Conservation (phyloP, 768 basidiomycete genomes). For the Fomitopsis pulvina region DNA sequence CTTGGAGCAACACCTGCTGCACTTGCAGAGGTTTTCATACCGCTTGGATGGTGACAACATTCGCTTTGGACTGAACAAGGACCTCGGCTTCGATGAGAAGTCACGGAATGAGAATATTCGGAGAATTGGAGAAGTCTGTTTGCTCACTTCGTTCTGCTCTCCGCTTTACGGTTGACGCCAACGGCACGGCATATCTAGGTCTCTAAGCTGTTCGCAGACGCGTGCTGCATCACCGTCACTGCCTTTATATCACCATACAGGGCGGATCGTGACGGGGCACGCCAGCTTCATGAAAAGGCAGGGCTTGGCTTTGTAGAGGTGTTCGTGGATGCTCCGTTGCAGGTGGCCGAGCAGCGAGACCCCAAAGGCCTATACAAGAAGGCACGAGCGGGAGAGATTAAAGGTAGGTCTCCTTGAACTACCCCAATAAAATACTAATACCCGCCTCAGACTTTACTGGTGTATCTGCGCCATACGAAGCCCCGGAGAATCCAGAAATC, state of each 20-base stretch:
- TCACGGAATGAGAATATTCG: conserved; percentile 95
- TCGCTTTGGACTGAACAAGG: conserved; percentile 94
- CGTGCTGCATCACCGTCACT: conserved; percentile 80
- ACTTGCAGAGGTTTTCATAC: conserved; percentile 79
- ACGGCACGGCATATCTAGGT: conserved; percentile 72
- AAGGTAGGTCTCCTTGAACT: conserved; percentile 46
- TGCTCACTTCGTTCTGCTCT: not conserved
- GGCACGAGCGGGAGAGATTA: conserved; percentile 91
- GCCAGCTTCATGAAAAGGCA: conserved; percentile 70
- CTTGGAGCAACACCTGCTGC: conserved; percentile 90
- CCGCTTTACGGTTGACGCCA: conserved; percentile 2
- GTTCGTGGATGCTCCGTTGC: conserved; percentile 87
- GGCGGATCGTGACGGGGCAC: conserved; percentile 75
- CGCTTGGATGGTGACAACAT: conserved; percentile 96
- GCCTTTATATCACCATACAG: conserved; percentile 99
- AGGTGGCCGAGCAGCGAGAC: conserved; percentile 85
- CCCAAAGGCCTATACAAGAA: conserved; percentile 98
- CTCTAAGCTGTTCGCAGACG: conserved; percentile 88
- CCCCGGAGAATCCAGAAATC: conserved; percentile 78
- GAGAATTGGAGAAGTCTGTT: conserved; percentile 84
- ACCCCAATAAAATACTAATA: not conserved
- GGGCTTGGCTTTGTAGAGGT: conserved; percentile 88
- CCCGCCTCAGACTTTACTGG: conserved; percentile 83
- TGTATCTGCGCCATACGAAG: conserved; percentile 94
- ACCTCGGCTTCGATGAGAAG: conserved; percentile 88